Conservation (phyloP, 345 rosid species). For the Dipteronia sinensis region DNA sequence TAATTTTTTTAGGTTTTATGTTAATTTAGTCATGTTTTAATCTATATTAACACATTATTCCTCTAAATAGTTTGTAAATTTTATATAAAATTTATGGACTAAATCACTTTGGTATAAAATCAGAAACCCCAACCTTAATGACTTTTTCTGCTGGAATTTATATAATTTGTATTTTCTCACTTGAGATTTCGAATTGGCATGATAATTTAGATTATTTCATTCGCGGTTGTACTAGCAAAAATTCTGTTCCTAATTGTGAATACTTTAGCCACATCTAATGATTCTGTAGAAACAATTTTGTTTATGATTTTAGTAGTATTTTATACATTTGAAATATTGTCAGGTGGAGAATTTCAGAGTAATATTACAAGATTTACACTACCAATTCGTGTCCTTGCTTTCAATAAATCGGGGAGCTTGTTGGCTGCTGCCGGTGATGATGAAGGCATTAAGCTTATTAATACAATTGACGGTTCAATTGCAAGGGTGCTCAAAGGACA, state of each 20-base stretch:
- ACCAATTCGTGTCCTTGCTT: conserved; percentile 84
- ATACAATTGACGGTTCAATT: conserved; percentile 89
- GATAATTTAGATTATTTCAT: no score
- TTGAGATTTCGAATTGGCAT: no score
- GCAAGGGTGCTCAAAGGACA: conserved; percentile 89
- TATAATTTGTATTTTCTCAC: no score
- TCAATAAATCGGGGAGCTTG: conserved; percentile 84
- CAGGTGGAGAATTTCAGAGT: conserved; percentile 94
- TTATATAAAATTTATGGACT: neutral
- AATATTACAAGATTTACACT: conserved; percentile 90
- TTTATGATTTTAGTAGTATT: neutral
- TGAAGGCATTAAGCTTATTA: conserved; percentile 92
- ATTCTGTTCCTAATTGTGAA: no score
- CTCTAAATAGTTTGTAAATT: neutral
- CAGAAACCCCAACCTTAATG: no score
- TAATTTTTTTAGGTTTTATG: neutral
- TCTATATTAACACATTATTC: neutral
- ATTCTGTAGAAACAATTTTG: neutral
- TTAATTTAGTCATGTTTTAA: neutral
- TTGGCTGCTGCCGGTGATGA: conserved; percentile 98
- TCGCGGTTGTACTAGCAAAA: neutral
- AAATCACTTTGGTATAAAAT: no score
- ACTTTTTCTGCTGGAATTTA: no score
- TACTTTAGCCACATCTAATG: neutral
- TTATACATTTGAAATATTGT: neutral